These are phyloP conservation scores for Tulasnella sp. DNA, from an alignment of 768 basidiomycete genomes.

Conservation along the genomic window DNA sequence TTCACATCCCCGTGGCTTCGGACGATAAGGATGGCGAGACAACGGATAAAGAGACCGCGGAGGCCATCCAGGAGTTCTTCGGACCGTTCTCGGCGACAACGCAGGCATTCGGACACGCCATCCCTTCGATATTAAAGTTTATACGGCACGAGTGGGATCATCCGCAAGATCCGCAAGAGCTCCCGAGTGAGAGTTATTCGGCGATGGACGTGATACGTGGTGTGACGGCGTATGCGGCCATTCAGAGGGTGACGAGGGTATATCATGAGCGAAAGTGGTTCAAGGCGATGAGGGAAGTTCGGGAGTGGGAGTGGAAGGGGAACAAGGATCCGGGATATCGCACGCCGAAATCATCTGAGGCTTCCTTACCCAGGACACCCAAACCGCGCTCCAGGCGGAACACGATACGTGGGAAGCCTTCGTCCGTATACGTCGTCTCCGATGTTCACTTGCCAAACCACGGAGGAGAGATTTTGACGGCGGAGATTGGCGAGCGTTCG, in stretches of 20 bases:
- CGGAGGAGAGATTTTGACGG: conserved; percentile 63
- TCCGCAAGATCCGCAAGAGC: conserved; percentile 39
- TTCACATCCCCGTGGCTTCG: not conserved
- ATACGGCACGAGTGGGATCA: conserved; percentile 70
- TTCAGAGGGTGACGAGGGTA: conserved; percentile 73
- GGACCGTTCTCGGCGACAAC: conserved; percentile 5
- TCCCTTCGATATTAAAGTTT: conserved; percentile 52
- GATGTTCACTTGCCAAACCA: conserved; percentile 55
- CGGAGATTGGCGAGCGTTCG: conserved; percentile 59
- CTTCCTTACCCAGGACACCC: not conserved
- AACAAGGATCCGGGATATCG: not conserved
- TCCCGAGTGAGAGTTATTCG: conserved; percentile 52
- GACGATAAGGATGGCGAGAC: not conserved
- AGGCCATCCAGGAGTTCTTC: not conserved
- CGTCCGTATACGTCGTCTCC: conserved; percentile 62
- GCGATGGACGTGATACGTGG: conserved; percentile 57
- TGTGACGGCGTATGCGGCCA: conserved; percentile 66
- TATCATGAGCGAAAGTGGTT: conserved; percentile 70
- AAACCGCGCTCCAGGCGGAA: conserved; percentile 28
- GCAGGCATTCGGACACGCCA: not conserved
- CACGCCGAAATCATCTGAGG: not conserved
- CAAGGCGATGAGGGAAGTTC: conserved; percentile 52
- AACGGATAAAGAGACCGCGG: not conserved
- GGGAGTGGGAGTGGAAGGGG: conserved; percentile 25
- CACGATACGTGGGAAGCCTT: conserved; percentile 22